These are phyloP conservation scores for Talaromyces liani DNA, from an alignment of 495 filamentous ascomycete genomes.

Conservation along the genomic window DNA sequence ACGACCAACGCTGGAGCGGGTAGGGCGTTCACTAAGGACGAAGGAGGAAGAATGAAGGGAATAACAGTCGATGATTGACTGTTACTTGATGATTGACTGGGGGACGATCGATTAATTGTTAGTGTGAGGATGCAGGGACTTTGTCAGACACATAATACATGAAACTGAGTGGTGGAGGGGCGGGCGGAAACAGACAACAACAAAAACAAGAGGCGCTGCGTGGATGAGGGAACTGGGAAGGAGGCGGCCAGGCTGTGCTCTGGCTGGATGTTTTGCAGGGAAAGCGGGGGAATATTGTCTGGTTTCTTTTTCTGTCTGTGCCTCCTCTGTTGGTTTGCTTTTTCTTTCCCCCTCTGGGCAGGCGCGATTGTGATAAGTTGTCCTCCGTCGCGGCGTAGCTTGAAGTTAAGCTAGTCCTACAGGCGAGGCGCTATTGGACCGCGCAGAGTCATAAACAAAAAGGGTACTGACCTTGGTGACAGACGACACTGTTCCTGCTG, in stretches of 20 bases:
- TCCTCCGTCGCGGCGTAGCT: background rate
- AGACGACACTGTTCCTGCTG: background rate
- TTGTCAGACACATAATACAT: background rate
- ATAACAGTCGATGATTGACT: background rate
- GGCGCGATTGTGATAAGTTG: background rate
- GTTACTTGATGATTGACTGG: too few relatives aligned
- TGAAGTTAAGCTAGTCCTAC: background rate
- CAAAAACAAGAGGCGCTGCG: background rate
- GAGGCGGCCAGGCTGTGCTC: background rate
- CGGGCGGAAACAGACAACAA: background rate
- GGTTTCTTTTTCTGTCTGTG: background rate
- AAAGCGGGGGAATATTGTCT: background rate
- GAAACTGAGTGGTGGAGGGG: background rate
- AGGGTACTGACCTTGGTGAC: background rate
- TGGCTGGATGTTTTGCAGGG: conserved; percentile 1
- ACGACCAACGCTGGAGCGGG: background rate
- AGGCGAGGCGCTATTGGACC: background rate
- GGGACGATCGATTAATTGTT: background rate
- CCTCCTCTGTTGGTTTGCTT: background rate
- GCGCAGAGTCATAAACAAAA: background rate
- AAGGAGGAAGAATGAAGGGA: background rate
- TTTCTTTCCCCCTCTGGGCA: background rate
- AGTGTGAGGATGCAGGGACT: background rate
- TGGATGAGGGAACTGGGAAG: background rate
- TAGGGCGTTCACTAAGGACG: conserved; percentile 1